Evolutionary conservation across 208 protist genomes (phyloP), one percentile per base, ranked within the genome.

Genomic region (Trypanosoma brucei): DNA sequence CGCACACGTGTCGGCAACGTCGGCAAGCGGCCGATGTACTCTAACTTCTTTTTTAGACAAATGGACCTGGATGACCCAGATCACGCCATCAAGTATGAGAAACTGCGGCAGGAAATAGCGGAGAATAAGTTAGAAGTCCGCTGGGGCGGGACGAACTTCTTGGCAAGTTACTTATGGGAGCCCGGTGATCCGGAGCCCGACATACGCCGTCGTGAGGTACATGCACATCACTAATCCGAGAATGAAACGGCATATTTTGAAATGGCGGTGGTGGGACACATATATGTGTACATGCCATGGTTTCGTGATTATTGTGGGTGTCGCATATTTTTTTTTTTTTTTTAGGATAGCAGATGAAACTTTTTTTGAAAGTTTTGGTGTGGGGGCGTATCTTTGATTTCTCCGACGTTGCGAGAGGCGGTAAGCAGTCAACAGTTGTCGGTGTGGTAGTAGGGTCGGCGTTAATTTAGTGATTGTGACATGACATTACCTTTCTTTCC

Each of bases 111-210:
- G 72, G 89, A 95, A 71, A 59, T 76, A n/a, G 89, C 86, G 46
- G 81, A 71, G 68, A 87, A 91, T 70, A 93, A 93, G 70, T 70
- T 93, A 36, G 79, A 95, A 42, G 84, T 91, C 7, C 86, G 86
- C 31, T 91, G 83, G 84, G 89, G 89, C 40, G 89, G 89, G 31
- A 86, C 86, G 11, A 95, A 95, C 73, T 95, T 88, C 61, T 56
- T 95, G 30, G 86, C 86, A 35, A 93, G 86, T 72, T 95, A 95
- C 56, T 75, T 95, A 38, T 95, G 89, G 89, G 68, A 89, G 75
- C 89, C 86, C 0, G 83, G 85, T 7, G 89, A 95, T 60, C 86
- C 89, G 62, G 73, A 93, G 68, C 89, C 89, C 22, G 89, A 95
- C 60, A 81, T 93, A 58, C 86, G 86, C 63, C 89, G 89, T 62